Base-by-base conservation (phyloP, 164 flowering plant species). In the Annona cherimola region DNA sequence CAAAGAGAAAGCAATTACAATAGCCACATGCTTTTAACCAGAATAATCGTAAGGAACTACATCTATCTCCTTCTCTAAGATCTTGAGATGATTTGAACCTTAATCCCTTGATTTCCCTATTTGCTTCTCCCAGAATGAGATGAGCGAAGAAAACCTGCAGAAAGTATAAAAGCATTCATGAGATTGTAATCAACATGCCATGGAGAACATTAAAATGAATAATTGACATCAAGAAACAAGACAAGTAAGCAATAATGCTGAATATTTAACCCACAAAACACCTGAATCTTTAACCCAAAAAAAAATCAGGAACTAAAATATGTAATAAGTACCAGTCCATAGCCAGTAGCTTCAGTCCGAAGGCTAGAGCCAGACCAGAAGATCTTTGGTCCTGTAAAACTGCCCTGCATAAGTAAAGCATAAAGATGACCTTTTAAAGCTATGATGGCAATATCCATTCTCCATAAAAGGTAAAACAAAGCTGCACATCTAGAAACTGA, bases 301-400 rank as follows among this genome's bases (percentile, higher is more conserved):
- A 67, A 76, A 69, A 12, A 45, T 45, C 69, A 42, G 41, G 61
- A 19, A 69, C 16, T 19, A 40, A 50, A 73, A 35, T 64, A 63
- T 69, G 40, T 57, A 68, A 70, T 62, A 76, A 63, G 50, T 86
- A 96, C 99, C 97, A 96, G 90, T 50, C 99, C 99, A 82, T 96
- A 96, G 77, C 97, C 98, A 66, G 97, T 96, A 68, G 99, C 99
- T 86, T 96, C 99, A 45, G 98, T 90, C 70, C 99, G 89, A 54
- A 96, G 93, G 79, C 98, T 96, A 75, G 99, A 88, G 66, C 96
- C 95, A 69, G 98, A 89, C 97, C 97, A 93, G 79, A 89, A 88
- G 76, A 89, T 85, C 79, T 95, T 88, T 66, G 97, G 93, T 70
- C 97, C 99, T 70, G 97, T 89, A 84, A 93, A 96, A 88, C 97